These are phyloP conservation scores for Trebouxia sp. DNA, from an alignment of 139 green algal genomes.

Conservation along the genomic window DNA sequence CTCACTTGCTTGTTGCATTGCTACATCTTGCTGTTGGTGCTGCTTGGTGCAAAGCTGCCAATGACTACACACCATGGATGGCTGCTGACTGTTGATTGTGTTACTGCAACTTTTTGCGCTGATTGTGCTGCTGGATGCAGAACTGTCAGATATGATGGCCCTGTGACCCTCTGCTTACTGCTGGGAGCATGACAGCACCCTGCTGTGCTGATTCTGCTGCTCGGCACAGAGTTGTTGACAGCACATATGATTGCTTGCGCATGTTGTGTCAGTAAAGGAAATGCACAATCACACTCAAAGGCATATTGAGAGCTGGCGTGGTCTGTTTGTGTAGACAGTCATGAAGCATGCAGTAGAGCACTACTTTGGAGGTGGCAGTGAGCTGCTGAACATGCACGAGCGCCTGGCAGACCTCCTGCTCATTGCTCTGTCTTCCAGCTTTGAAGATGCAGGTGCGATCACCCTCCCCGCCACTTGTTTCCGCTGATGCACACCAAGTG, in stretches of 20 bases:
- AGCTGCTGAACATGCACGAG: slow-evolving; percentile 41
- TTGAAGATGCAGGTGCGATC: slow-evolving; percentile 22
- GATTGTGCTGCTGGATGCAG: too few species aligned
- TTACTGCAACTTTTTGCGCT: too few species aligned
- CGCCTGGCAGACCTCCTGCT: slow-evolving; percentile 52
- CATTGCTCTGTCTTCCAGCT: not conserved
- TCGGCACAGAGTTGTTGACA: too few species aligned
- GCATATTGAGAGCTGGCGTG: too few species aligned
- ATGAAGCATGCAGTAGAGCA: slow-evolving; percentile 32
- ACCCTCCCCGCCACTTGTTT: not conserved
- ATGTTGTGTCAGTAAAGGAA: not conserved
- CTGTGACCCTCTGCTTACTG: too few species aligned
- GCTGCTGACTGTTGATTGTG: too few species aligned
- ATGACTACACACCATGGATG: too few species aligned
- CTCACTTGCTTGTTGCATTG: not conserved
- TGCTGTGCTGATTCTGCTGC: too few species aligned
- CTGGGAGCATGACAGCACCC: too few species aligned
- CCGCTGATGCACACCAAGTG: not conserved
- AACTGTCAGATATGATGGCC: too few species aligned
- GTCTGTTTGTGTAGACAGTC: slow-evolving; percentile 16
- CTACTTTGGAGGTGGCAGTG: slow-evolving; percentile 35
- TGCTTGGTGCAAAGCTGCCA: too few species aligned
- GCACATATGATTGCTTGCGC: not conserved
- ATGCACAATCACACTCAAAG: too few species aligned
- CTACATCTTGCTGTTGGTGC: not conserved